These are phyloP conservation scores for Leptographium radiaticola DNA, from an alignment of 2,329 filamentous ascomycete species.

Conservation along the genomic window DNA sequence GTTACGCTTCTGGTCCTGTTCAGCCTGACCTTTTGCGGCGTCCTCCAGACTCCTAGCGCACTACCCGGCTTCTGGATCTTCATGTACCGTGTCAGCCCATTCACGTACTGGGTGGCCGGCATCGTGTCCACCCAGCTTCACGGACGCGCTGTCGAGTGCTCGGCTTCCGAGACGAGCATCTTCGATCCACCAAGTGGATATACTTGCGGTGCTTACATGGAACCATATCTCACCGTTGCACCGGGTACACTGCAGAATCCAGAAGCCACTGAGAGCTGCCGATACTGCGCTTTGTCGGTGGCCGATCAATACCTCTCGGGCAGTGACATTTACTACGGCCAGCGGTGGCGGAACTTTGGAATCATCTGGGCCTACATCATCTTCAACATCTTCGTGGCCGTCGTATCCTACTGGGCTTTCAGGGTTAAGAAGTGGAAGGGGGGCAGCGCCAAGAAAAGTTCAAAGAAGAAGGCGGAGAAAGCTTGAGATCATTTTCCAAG, in stretches of 20 bases:
- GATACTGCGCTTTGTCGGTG: slow-evolving; percentile 51
- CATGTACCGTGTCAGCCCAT: slow-evolving; percentile 57
- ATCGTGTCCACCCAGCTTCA: slow-evolving; percentile 55
- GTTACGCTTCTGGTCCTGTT: slow-evolving; percentile 46
- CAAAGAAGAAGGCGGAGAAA: neutral
- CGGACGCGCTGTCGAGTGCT: slow-evolving; percentile 36
- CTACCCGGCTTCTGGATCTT: slow-evolving; percentile 65
- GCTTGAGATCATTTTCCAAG: too few species aligned
- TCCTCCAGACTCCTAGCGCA: slow-evolving; percentile 42
- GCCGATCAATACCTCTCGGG: slow-evolving; percentile 46
- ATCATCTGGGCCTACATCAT: slow-evolving; percentile 53
- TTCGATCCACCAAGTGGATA: slow-evolving; percentile 51
- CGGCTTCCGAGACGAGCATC: slow-evolving; percentile 41
- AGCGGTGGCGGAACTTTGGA: slow-evolving; percentile 58
- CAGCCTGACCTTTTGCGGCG: slow-evolving; percentile 44
- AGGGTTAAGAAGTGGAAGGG: slow-evolving; percentile 30
- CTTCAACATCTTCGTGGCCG: slow-evolving; percentile 48
- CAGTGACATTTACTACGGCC: slow-evolving; percentile 32
- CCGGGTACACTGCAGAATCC: slow-evolving; percentile 52
- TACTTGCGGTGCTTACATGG: slow-evolving; percentile 53
- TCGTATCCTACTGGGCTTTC: slow-evolving; percentile 50
- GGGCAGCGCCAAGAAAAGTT: neutral
- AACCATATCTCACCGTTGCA: slow-evolving; percentile 33
- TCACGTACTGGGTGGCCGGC: slow-evolving; percentile 56
- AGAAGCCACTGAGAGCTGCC: slow-evolving; percentile 40